phyloP scores from a whole-genome alignment of 208 protist species.

The Tritrichomonas foetus region DNA sequence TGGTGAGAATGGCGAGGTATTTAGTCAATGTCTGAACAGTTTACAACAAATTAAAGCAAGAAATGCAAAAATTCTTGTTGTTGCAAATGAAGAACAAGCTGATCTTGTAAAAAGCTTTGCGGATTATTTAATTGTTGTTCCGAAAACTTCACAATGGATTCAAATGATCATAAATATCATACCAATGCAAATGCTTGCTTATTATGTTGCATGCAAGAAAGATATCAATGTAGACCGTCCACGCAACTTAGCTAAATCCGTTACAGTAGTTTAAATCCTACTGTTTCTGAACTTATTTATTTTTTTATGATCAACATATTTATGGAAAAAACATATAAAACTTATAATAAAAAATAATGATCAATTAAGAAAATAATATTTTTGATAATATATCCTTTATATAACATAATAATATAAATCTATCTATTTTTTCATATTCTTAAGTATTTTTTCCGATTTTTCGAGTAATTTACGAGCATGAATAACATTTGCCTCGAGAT shows the following conservation, averaged over 20 bases:
- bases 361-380: no score
- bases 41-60: constrained; percentile 35
- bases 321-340: no score
- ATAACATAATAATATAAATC: no score
- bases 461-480: no score
- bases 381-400: no score
- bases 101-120: background rate
- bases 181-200: constrained; percentile 49
- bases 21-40: background rate
- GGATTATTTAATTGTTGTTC: background rate
- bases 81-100: background rate
- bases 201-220: constrained; percentile 41
- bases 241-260: constrained; percentile 51
- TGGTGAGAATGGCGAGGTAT: background rate
- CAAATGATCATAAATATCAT: constrained; percentile 44
- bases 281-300: no score
- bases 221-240: constrained; percentile 51
- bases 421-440: no score
- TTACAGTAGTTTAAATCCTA: constrained; percentile 51
- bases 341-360: no score
- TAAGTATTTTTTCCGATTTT: no score
- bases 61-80: background rate
- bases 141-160: constrained; percentile 16
- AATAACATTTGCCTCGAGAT: no score
- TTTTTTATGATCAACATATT: no score